Evolutionary conservation across 768 basidiomycete genomes (phyloP).

Genomic region (Macrolepiota albuminosa): DNA sequence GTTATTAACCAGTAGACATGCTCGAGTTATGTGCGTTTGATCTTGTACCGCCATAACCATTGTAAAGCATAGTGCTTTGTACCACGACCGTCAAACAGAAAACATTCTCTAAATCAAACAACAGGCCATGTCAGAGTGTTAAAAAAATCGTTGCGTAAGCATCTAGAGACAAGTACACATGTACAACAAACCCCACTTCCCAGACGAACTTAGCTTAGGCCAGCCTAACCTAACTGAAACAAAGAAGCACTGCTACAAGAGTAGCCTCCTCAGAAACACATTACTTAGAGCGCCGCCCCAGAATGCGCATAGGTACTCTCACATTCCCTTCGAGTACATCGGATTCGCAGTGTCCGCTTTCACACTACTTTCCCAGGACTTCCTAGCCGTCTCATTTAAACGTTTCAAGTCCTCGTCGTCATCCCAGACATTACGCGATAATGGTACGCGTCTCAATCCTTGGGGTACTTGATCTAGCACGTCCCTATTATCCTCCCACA

Average conservation of each 20-base stretch:
- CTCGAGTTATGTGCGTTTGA: neutral
- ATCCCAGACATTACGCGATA: constrained; percentile 1
- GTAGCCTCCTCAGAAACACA: neutral
- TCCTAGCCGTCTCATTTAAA: constrained; percentile 1
- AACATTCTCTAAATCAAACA: neutral
- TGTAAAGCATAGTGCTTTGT: neutral
- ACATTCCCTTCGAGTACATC: constrained; percentile 4
- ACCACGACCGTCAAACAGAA: neutral
- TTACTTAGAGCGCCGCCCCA: constrained; percentile 10
- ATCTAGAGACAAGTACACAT: neutral
- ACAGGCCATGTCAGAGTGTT: neutral
- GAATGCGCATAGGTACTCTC: constrained; percentile 11
- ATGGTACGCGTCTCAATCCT: neutral
- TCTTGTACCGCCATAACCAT: neutral
- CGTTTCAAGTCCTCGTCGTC: neutral
- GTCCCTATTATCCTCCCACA: constrained; percentile 12
- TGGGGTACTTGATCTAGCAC: constrained; percentile 4
- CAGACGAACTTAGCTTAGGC: neutral
- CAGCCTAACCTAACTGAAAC: neutral
- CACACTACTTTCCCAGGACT: neutral
- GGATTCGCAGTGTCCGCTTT: constrained; percentile 4
- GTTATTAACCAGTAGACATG: neutral
- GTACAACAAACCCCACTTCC: neutral
- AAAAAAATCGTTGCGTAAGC: neutral
- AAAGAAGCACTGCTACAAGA: neutral